Percentiles rank a stretch among this genome's conserved stretches.
Evolutionary conservation across 495 filamentous ascomycete species (phyloP).

Genomic region (Aspergillus cristatus): DNA sequence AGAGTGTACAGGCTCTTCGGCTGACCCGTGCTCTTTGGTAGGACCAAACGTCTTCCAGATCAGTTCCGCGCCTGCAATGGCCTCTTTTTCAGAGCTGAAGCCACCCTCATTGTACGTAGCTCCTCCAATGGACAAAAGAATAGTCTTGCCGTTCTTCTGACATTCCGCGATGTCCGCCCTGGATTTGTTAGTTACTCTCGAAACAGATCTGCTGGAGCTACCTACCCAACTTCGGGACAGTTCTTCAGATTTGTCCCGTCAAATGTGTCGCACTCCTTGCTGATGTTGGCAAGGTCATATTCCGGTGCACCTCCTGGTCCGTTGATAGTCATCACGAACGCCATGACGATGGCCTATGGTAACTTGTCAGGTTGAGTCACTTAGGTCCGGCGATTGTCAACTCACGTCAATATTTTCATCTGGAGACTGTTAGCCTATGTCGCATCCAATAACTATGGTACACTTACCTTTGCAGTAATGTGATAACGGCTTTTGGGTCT

Average conservation of each 20-base stretch:
- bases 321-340: constrained; percentile 51
- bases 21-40: constrained; percentile 4
- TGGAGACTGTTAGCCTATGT: constrained; percentile 2
- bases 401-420: constrained; percentile 34
- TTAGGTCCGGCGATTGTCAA: background rate
- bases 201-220: background rate
- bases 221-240: constrained; percentile 56
- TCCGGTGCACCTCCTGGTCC: constrained; percentile 39
- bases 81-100: constrained; percentile 44
- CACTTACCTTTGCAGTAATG: constrained; percentile 51
- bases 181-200: constrained; percentile 10
- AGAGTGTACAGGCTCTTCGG: too few species aligned
- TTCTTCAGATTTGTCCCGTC: constrained; percentile 44
- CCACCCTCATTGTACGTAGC: constrained; percentile 53
- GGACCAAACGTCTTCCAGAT: constrained; percentile 65
- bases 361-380: background rate
- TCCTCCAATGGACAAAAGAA: constrained; percentile 61
- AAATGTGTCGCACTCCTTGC: constrained; percentile 49
- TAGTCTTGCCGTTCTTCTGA: constrained; percentile 54
- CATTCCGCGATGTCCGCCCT: constrained; percentile 54
- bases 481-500: constrained; percentile 47
- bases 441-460: background rate
- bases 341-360: constrained; percentile 51
- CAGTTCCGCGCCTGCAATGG: constrained; percentile 45
- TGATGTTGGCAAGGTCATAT: constrained; percentile 53